phyloP scores from a whole-genome alignment of 306 rosid genomes.

The Nissolia schottii region DNA sequence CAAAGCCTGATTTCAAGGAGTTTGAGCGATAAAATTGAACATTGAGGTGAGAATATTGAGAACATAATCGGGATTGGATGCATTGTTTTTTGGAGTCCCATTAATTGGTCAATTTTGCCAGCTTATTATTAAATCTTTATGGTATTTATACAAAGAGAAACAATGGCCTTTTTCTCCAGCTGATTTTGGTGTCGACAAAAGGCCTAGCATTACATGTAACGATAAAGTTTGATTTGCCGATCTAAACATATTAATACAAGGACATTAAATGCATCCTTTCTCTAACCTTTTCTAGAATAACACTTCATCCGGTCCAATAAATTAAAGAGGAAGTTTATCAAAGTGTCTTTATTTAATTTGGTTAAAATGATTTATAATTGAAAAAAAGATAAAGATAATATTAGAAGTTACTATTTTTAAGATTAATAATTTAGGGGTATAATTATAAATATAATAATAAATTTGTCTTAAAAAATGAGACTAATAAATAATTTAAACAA shows the following conservation, averaged over 20 bases:
- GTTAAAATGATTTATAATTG: too few relatives aligned
- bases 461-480: too few relatives aligned
- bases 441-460: too few relatives aligned
- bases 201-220: slow-evolving; percentile 19
- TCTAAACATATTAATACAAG: neutral
- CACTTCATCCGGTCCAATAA: too few relatives aligned
- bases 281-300: too few relatives aligned
- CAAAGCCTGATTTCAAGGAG: slow-evolving; percentile 46
- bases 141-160: slow-evolving; percentile 16
- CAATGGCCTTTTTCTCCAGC: slow-evolving; percentile 15
- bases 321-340: too few relatives aligned
- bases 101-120: slow-evolving; percentile 28
- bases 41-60: slow-evolving; percentile 21
- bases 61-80: slow-evolving; percentile 17
- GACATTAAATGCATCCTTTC: slow-evolving; percentile 12
- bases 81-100: slow-evolving; percentile 39
- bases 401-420: too few relatives aligned
- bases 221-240: slow-evolving; percentile 9
- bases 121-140: slow-evolving; percentile 7
- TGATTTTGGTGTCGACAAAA: slow-evolving; percentile 32
- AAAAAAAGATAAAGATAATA: too few relatives aligned
- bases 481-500: too few relatives aligned
- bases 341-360: too few relatives aligned
- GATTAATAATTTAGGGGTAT: too few relatives aligned
- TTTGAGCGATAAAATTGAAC: slow-evolving; percentile 9